Conservation (phyloP, 1,139 yeast genomes). For the Lodderomyces oxycetoniae region DNA sequence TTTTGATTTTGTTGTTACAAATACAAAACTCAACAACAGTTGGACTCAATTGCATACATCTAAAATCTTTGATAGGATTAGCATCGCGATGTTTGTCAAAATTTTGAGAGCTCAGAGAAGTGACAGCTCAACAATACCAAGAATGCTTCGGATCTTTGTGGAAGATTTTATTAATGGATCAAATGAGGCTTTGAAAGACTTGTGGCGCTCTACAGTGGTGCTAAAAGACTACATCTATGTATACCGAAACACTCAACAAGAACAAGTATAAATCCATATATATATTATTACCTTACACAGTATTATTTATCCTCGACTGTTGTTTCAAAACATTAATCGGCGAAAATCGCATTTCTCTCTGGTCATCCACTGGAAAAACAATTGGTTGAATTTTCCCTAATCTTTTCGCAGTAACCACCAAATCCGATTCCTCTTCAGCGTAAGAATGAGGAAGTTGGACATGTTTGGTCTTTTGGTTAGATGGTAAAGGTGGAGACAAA, state of each 20-base stretch:
- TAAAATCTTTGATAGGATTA: slow-evolving; percentile 21
- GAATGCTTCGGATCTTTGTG: slow-evolving; percentile 14
- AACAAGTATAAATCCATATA: slow-evolving; percentile 8
- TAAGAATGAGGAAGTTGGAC: slow-evolving; percentile 28
- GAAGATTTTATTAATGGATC: slow-evolving; percentile 19
- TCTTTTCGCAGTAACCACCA: slow-evolving; percentile 30
- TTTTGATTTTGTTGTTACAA: slow-evolving; percentile 60
- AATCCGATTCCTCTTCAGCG: slow-evolving; percentile 2
- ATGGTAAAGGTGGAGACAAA: slow-evolving; percentile 14
- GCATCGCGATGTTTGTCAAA: slow-evolving; percentile 18
- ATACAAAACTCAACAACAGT: slow-evolving; percentile 18
- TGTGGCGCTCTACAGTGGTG: slow-evolving; percentile 22
- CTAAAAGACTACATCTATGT: slow-evolving; percentile 26
- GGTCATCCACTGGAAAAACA: slow-evolving; percentile 31
- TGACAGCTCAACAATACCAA: slow-evolving; percentile 11
- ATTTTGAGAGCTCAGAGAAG: slow-evolving; percentile 12
- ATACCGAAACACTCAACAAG: slow-evolving; percentile 22
- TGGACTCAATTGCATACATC: slow-evolving; percentile 27
- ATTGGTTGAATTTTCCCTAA: slow-evolving; percentile 38
- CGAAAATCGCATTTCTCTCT: slow-evolving; percentile 27
- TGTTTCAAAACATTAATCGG: slow-evolving; percentile 19
- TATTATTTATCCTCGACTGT: background rate
- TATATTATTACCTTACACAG: slow-evolving; percentile 13
- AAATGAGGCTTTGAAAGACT: slow-evolving; percentile 13
- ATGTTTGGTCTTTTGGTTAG: background rate